Evolutionary conservation across 1,139 yeast genomes (phyloP).

Genomic region (Scheffersomyces stambukii): DNA sequence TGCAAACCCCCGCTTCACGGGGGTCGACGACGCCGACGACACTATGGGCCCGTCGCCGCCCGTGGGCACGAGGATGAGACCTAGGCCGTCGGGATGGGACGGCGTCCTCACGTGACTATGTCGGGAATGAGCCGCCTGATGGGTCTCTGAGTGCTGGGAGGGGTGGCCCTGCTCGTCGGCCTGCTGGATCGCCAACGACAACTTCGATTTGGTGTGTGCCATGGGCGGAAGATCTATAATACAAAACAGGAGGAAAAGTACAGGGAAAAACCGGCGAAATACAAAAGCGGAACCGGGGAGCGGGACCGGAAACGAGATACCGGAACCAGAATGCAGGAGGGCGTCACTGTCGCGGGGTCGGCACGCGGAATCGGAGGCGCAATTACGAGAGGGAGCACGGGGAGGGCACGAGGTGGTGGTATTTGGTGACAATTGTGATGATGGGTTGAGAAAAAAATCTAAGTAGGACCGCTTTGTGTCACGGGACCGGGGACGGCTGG

Average conservation of each 20-base stretch:
- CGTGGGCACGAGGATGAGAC: no score
- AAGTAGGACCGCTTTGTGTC: no score
- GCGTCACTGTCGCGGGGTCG: no score
- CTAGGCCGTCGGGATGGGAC: conserved; percentile 1
- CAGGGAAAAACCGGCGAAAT: background rate
- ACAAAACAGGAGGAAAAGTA: background rate
- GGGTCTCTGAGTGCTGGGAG: conserved; percentile 1
- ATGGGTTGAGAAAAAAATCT: no score
- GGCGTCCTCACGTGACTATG: conserved; percentile 1
- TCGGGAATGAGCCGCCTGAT: background rate
- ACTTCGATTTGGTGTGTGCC: conserved; percentile 36
- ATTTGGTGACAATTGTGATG: no score
- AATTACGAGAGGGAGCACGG: no score
- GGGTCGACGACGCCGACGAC: background rate
- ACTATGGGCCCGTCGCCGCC: no score
- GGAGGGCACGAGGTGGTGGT: no score
- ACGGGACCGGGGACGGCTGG: no score
- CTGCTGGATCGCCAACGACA: conserved; percentile 44
- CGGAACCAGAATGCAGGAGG: no score
- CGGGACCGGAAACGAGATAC: background rate
- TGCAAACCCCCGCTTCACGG: conserved; percentile 2
- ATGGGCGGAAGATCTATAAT: conserved; percentile 2
- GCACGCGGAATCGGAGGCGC: no score
- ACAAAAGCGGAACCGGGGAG: background rate
- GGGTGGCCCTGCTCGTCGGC: conserved; percentile 24